Conservation (phyloP, 2,329 filamentous ascomycete genomes). For the Penicillium oxalicum region DNA sequence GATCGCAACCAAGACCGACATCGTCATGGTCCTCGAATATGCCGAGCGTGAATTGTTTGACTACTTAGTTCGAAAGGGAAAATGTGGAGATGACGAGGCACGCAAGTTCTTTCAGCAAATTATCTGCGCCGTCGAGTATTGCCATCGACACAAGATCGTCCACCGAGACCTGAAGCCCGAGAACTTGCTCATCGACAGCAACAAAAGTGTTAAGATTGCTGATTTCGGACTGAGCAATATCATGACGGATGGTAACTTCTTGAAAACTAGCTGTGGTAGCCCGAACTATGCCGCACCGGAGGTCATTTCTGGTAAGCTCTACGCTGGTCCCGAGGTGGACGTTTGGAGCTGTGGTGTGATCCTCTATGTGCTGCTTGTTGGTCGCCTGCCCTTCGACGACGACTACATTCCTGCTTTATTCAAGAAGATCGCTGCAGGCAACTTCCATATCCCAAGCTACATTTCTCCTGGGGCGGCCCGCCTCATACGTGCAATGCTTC, state of each 20-base stretch:
- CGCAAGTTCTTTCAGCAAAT: slow-evolving; percentile 99
- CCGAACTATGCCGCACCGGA: slow-evolving; percentile 98
- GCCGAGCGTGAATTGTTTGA: slow-evolving; percentile 95
- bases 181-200: slow-evolving; percentile 88
- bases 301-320: slow-evolving; percentile 95
- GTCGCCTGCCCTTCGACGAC: slow-evolving; percentile 85
- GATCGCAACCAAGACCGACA: slow-evolving; percentile 88
- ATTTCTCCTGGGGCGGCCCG: slow-evolving; percentile 70
- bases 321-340: slow-evolving; percentile 94
- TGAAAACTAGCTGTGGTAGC: slow-evolving; percentile 96
- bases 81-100: slow-evolving; percentile 86
- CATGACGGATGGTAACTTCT: slow-evolving; percentile 98
- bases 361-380: slow-evolving; percentile 59
- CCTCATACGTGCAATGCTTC: slow-evolving; percentile 86
- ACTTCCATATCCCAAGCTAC: slow-evolving; percentile 87
- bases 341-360: slow-evolving; percentile 69
- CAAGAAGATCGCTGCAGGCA: slow-evolving; percentile 93
- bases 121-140: slow-evolving; percentile 97
- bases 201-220: slow-evolving; percentile 97
- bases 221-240: slow-evolving; percentile 99
- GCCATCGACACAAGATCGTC: slow-evolving; percentile 97
- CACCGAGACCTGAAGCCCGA: slow-evolving; percentile 97
- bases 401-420: slow-evolving; percentile 97
- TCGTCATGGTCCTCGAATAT: slow-evolving; percentile 99
- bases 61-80: slow-evolving; percentile 91